Evolutionary conservation across 176 grass and related monocot genomes (phyloP).

Genomic region (Cocos nucifera): DNA sequence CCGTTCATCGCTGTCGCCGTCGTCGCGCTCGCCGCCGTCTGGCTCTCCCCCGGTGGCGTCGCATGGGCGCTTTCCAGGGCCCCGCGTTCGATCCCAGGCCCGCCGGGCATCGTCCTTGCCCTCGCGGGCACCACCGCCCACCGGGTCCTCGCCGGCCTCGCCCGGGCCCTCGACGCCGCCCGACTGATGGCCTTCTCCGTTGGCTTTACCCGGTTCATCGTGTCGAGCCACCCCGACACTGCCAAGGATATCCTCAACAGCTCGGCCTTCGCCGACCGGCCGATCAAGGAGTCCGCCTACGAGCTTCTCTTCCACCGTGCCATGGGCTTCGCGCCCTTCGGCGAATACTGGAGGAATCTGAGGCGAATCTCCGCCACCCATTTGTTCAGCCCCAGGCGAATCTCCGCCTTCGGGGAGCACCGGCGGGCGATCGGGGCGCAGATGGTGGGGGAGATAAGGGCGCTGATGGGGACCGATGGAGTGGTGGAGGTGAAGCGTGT

Average conservation of each 20-base stretch:
- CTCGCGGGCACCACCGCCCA: neutral
- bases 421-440: constrained; percentile 10
- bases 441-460: constrained; percentile 13
- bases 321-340: constrained; percentile 10
- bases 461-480: no score
- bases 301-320: constrained; percentile 12
- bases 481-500: no score
- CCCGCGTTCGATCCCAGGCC: neutral
- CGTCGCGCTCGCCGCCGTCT: neutral
- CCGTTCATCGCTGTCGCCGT: neutral
- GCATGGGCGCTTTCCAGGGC: neutral
- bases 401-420: constrained; percentile 16
- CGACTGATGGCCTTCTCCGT: no score
- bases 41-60: constrained; percentile 4
- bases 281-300: constrained; percentile 9
- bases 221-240: constrained; percentile 4
- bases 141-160: no score
- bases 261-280: constrained; percentile 9
- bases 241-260: constrained; percentile 6
- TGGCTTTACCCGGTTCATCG: neutral
- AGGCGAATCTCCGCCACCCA: constrained; percentile 7
- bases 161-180: no score
- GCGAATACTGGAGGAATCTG: constrained; percentile 10
- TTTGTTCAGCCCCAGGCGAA: constrained; percentile 27
- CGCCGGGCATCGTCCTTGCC: neutral